Evolutionary conservation across 2,329 filamentous ascomycete genomes (phyloP), one percentile per base, ranked within the genome.

Genomic region (Dryadomyces quercus-mongolicae): DNA sequence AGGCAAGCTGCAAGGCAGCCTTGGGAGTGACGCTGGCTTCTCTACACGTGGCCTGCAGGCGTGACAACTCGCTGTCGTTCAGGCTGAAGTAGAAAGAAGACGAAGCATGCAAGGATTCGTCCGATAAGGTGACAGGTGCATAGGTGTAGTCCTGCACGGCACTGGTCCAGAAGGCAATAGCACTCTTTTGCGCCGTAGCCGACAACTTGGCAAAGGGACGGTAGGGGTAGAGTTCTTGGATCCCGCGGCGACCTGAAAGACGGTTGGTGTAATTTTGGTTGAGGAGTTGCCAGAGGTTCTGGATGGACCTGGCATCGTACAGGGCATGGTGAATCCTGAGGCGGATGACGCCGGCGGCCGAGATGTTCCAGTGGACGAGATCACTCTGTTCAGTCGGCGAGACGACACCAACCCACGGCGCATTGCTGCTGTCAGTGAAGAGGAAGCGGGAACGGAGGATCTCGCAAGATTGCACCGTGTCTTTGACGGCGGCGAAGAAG

Each of bases 401-500:
- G 7, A 63, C 56, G 16, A 63, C 18, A 36, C 61, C 61, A n/a
- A 62, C 57, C 61, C 60, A 63, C 0, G 61, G 61, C 2, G 60
- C 58, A 6, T 57, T 38, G 46, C 56, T 51, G 46, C 59, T 25
- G 40, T 57, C 50, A n/a, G 60, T 61, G 43, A 63, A 61, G 16
- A 61, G 50, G 45, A 63, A 63, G 13, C 56, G 56, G 13, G 61
- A 56, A 22, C 61, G 58, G 21, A 63, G 49, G 21, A 63, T 63
- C 59, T 63, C 61, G 42, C 61, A 63, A 10, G 56, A 52, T 5
- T 59, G 60, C 9, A 63, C 60, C 0, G 59, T 60, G 38, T 62
- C 59, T 2, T 50, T 43, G 18, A 62, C 56, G 13, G 61, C 60
- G 8, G 59, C 54, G 31, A 57, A 57, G 54, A 63, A 60, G 1